phyloP scores from a whole-genome alignment of 495 filamentous ascomycete species.

The Xylaria intraflava region DNA sequence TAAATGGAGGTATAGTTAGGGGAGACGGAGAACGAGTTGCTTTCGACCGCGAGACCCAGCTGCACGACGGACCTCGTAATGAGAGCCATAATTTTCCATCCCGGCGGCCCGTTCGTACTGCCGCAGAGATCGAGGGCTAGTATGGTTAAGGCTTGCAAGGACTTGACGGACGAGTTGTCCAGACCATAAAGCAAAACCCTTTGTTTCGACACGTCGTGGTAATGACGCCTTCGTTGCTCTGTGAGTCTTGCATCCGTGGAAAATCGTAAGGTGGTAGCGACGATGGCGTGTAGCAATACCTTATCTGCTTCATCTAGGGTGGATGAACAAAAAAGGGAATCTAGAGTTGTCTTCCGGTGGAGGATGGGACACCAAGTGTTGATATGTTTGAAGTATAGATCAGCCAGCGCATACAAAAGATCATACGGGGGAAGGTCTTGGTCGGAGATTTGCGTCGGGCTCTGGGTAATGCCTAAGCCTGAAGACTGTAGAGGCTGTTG shows the following conservation, averaged over 20 bases:
- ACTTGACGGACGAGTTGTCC: conserved; percentile 82
- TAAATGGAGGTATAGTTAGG: conserved; percentile 77
- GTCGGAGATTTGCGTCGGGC: conserved; percentile 45
- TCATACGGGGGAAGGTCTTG: conserved; percentile 81
- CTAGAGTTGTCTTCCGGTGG: conserved; percentile 69
- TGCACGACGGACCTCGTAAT: conserved; percentile 83
- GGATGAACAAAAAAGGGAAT: conserved; percentile 72
- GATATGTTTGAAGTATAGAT: conserved; percentile 85
- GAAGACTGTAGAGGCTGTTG: conserved; percentile 41
- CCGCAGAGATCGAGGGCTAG: conserved; percentile 72
- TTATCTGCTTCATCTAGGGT: conserved; percentile 72
- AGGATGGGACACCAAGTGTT: conserved; percentile 89
- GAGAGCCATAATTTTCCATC: conserved; percentile 82
- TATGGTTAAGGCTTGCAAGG: conserved; percentile 78
- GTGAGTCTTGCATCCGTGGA: conserved; percentile 68
- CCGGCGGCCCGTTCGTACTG: conserved; percentile 74
- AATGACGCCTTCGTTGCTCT: conserved; percentile 60
- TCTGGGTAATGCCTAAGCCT: conserved; percentile 32
- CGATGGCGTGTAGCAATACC: conserved; percentile 78
- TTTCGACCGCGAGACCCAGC: conserved; percentile 72
- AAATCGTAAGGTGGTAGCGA: conserved; percentile 77
- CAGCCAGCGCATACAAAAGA: conserved; percentile 69
- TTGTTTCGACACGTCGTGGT: conserved; percentile 73
- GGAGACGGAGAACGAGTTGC: conserved; percentile 63
- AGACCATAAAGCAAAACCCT: conserved; percentile 78